Evolutionary conservation across 176 grass and related monocot genomes (phyloP).

Genomic region (Aegilops speltoides): DNA sequence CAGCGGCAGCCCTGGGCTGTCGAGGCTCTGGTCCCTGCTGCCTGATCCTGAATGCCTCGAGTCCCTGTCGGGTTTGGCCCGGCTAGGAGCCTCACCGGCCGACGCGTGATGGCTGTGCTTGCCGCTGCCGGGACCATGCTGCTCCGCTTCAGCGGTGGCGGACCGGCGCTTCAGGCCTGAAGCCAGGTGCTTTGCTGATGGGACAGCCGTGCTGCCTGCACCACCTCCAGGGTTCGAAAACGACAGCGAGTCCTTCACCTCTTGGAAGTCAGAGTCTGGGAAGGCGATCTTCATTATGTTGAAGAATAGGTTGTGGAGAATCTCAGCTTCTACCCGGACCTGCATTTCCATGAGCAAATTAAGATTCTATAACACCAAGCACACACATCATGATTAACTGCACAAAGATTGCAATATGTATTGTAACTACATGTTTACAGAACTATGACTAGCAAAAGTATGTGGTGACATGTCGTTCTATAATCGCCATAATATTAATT

Average conservation of each 20-base stretch:
- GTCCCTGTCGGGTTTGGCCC: slow-evolving; percentile 59
- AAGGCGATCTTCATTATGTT: slow-evolving; percentile 99
- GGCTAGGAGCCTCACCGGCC: slow-evolving; percentile 28
- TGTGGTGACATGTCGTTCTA: not conserved
- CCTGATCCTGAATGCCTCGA: slow-evolving; percentile 32
- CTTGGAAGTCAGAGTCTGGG: slow-evolving; percentile 87
- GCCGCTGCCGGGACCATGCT: slow-evolving; percentile 28
- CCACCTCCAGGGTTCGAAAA: slow-evolving; percentile 57
- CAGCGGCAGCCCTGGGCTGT: slow-evolving; percentile 41
- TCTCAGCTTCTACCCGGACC: slow-evolving; percentile 77
- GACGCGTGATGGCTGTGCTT: slow-evolving; percentile 26
- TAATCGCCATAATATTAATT: not conserved
- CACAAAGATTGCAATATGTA: not conserved
- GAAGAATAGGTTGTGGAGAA: slow-evolving; percentile 84
- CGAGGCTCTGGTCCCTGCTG: slow-evolving; percentile 39
- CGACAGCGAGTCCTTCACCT: slow-evolving; percentile 55
- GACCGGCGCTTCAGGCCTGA: slow-evolving; percentile 44
- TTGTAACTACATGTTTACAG: not conserved
- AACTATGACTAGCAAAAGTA: not conserved
- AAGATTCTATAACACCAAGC: not conserved
- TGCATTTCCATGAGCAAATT: slow-evolving; percentile 34
- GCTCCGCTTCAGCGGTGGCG: slow-evolving; percentile 34
- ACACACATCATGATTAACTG: not conserved
- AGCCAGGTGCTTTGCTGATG: slow-evolving; percentile 40
- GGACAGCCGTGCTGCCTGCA: slow-evolving; percentile 19